These are phyloP conservation scores for Corchorus capsularis DNA, from an alignment of 345 rosid genomes.

Conservation along the genomic window DNA sequence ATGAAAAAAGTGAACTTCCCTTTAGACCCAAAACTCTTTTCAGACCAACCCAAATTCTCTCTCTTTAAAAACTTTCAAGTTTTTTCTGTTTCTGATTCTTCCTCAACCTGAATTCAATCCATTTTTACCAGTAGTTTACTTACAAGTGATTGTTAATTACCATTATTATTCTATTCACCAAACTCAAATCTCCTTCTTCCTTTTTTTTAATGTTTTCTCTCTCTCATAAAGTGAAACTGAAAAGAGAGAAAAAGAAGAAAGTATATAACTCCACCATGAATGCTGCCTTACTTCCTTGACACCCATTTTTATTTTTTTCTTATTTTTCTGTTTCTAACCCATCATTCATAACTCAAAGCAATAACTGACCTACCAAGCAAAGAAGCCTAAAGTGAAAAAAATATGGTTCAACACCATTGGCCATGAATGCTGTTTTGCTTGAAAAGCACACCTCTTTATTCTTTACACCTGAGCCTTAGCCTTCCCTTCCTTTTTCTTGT, in stretches of 20 bases:
- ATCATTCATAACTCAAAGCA: constrained; percentile 13
- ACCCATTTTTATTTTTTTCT: constrained; percentile 15
- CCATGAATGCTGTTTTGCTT: constrained; percentile 34
- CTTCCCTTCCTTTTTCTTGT: background rate
- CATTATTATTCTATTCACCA: constrained; percentile 8
- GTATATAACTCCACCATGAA: constrained; percentile 36
- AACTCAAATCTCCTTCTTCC: background rate
- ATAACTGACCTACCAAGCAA: constrained; percentile 55
- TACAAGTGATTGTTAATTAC: background rate
- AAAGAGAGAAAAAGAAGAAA: constrained; percentile 14
- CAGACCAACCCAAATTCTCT: background rate
- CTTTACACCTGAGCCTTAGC: constrained; percentile 15
- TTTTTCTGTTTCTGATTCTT: background rate
- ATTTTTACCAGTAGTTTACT: constrained; percentile 6
- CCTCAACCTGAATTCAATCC: background rate
- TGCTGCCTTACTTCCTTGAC: constrained; percentile 43
- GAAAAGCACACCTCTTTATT: constrained; percentile 14
- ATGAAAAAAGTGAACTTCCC: background rate
- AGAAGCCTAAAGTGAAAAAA: constrained; percentile 22
- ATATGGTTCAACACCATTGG: constrained; percentile 17
- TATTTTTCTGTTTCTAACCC: background rate
- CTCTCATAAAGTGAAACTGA: constrained; percentile 16
- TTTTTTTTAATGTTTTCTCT: background rate
- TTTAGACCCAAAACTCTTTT: constrained; percentile 2
- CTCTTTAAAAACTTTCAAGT: background rate